Percentiles rank a stretch among this genome's conserved stretches.
Conservation (phyloP, 805 yeast species). For the Candida pseudofarinosa region DNA sequence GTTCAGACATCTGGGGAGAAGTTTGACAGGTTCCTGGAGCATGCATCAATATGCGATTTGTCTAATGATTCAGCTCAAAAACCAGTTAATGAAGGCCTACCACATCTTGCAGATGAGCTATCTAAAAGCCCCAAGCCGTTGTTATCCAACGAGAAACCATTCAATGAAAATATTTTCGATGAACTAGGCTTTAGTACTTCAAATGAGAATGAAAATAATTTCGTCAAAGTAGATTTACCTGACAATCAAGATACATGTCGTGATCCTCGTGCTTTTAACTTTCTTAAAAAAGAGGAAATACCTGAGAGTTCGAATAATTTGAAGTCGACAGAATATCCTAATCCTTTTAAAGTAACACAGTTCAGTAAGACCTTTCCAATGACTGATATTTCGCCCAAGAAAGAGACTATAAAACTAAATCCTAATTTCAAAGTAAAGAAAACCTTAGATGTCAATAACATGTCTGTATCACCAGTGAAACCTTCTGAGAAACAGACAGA, state of each 20-base stretch:
- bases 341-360: not conserved
- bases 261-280: too few species aligned
- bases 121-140: conserved; percentile 26
- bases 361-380: not conserved
- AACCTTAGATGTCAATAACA: not conserved
- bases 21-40: conserved; percentile 27
- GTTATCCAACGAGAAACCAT: conserved; percentile 24
- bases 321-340: too few species aligned
- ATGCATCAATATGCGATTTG: conserved; percentile 30
- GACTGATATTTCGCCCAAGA: not conserved
- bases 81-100: conserved; percentile 16
- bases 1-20: conserved; percentile 20
- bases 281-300: too few species aligned
- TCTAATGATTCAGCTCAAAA: conserved; percentile 13
- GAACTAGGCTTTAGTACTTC: conserved; percentile 3
- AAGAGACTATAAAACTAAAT: not conserved
- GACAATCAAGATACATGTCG: too few species aligned
- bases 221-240: not conserved
- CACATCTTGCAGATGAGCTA: conserved; percentile 38
- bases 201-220: not conserved
- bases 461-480: not conserved
- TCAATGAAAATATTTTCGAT: conserved; percentile 20
- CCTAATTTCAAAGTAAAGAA: not conserved
- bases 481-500: not conserved
- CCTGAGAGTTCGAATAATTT: too few species aligned